Evolutionary conservation across 78 protist species (phyloP).

Genomic region (Dictyostelium discoideum): DNA sequence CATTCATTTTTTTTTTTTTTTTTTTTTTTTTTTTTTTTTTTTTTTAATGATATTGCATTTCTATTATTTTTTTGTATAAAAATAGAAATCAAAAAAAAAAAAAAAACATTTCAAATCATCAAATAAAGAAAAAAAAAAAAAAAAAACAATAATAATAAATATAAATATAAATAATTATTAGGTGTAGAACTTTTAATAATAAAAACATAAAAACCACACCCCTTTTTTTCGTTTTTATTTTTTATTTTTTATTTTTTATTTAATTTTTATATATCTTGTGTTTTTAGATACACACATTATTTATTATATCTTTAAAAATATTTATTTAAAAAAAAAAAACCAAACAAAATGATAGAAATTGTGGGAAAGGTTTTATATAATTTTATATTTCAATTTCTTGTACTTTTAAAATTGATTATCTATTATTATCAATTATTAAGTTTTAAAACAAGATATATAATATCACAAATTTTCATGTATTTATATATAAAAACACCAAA

Average conservation of each 20-base stretch:
- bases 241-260: neutral
- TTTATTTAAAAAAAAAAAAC: neutral
- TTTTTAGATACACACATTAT: neutral
- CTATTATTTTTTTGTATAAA: neutral
- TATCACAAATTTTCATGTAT: neutral
- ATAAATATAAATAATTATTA: neutral
- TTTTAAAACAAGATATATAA: neutral
- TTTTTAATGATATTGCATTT: neutral
- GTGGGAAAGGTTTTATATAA: neutral
- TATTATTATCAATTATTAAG: neutral
- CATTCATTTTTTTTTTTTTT: neutral
- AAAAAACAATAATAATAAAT: too few relatives aligned
- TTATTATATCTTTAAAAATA: neutral
- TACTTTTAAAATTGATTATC: neutral
- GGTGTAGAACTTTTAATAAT: too few relatives aligned
- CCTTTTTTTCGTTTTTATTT: neutral
- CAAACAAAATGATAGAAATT: neutral
- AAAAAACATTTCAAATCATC: too few relatives aligned
- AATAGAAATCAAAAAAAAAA: neutral
- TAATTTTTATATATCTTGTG: neutral
- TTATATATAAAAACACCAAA: slow-evolving; percentile 1
- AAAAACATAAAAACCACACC: neutral
- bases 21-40: too few relatives aligned
- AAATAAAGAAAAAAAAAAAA: too few relatives aligned
- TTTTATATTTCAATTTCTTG: neutral